Conservation (phyloP, 495 filamentous ascomycete genomes). For the Tuber indicum region DNA sequence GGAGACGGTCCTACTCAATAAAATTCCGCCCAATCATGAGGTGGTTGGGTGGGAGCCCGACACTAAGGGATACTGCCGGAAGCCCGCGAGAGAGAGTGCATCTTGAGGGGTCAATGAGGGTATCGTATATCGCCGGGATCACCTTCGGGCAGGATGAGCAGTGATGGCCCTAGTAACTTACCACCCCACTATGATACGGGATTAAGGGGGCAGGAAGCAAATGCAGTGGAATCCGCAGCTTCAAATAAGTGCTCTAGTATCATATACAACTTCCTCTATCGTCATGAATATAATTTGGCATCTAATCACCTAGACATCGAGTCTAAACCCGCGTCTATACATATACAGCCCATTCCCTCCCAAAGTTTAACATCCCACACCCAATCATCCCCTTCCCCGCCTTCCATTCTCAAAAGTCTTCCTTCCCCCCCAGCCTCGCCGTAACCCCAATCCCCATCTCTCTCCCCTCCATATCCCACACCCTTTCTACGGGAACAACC, state of each 20-base stretch:
- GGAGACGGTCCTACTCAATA: too few relatives aligned
- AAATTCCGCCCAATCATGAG: too few relatives aligned
- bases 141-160: background rate
- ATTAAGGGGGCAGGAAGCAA: background rate
- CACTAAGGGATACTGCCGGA: too few relatives aligned
- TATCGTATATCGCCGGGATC: background rate
- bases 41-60: too few relatives aligned
- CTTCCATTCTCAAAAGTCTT: background rate
- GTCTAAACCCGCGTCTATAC: background rate
- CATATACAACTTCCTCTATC: background rate
- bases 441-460: slow-evolving; percentile 14
- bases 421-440: slow-evolving; percentile 19
- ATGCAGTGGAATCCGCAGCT: background rate
- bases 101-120: background rate
- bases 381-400: background rate
- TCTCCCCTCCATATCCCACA: slow-evolving; percentile 30
- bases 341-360: background rate
- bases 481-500: slow-evolving; percentile 22
- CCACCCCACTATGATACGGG: too few relatives aligned
- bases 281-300: background rate
- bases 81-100: too few relatives aligned
- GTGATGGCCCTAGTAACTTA: background rate
- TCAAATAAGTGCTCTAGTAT: background rate
- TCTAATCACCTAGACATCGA: background rate
- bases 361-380: background rate